phyloP scores from a whole-genome alignment of 2,329 filamentous ascomycete genomes.

The Simplicillium aogashimaense region DNA sequence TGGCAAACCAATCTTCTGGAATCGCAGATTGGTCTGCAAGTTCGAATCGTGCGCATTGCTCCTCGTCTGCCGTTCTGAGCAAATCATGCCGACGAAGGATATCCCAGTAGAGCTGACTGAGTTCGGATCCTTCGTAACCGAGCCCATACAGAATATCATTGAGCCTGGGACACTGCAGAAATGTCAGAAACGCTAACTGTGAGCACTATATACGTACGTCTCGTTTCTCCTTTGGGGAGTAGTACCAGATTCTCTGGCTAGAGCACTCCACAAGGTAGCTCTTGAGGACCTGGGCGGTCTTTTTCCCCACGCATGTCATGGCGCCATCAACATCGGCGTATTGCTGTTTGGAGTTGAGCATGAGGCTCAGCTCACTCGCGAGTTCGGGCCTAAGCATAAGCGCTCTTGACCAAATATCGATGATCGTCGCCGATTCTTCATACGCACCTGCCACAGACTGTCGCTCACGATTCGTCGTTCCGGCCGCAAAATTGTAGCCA shows the following conservation, averaged over 20 bases:
- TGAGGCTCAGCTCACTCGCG: slow-evolving; percentile 1
- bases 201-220: no score
- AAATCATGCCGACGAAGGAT: no score
- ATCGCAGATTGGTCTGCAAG: no score
- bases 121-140: no score
- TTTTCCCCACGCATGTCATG: neutral
- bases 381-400: neutral
- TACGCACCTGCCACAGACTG: slow-evolving; percentile 1
- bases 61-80: no score
- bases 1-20: no score
- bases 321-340: slow-evolving; percentile 2
- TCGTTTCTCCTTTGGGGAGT: slow-evolving; percentile 1
- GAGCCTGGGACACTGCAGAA: no score
- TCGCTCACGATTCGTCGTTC: slow-evolving; percentile 2
- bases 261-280: neutral
- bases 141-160: no score
- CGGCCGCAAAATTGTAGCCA: no score
- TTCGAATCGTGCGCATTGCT: no score
- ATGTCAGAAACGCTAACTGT: no score
- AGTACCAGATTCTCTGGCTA: neutral
- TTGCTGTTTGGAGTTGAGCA: slow-evolving; percentile 2
- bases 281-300: neutral
- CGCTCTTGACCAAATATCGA: slow-evolving; percentile 2
- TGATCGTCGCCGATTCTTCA: slow-evolving; percentile 3
- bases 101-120: no score